A percentile compares a stretch with the other conserved stretches of the same genome.
phyloP scores from a whole-genome alignment of 768 basidiomycete species.

The Lentinula sp. region DNA sequence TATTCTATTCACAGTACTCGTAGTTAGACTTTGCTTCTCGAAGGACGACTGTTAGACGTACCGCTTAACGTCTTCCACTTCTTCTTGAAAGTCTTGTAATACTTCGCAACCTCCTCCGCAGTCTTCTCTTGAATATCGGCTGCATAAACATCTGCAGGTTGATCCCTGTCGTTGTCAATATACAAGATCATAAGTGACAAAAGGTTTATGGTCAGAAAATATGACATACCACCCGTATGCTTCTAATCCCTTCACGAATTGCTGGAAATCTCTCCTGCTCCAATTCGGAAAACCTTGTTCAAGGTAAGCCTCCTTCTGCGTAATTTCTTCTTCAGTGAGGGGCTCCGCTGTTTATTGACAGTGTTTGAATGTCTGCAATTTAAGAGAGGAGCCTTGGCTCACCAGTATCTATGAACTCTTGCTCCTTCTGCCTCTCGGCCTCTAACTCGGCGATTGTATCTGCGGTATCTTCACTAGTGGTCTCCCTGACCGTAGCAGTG shows the following conservation, averaged over 20 bases:
- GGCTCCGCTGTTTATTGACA: conserved; percentile 59
- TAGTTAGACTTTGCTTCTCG: neutral
- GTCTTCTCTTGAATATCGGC: conserved; percentile 83
- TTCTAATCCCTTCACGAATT: conserved; percentile 77
- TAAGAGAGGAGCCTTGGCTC: conserved; percentile 1
- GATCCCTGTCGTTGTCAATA: conserved; percentile 38
- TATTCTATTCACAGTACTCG: conserved; percentile 42
- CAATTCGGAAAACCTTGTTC: conserved; percentile 83
- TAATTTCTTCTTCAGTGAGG: conserved; percentile 81
- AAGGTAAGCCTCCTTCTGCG: conserved; percentile 72
- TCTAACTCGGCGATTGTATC: conserved; percentile 61
- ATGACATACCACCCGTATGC: conserved; percentile 67
- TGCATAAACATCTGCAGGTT: conserved; percentile 63
- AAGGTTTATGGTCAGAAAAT: neutral
- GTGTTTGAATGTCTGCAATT: neutral
- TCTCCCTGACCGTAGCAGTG: conserved; percentile 54
- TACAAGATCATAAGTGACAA: neutral
- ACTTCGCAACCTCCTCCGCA: conserved; percentile 67
- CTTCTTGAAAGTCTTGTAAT: conserved; percentile 82
- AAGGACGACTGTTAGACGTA: conserved; percentile 21
- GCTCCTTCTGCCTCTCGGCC: conserved; percentile 70
- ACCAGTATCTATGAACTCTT: conserved; percentile 88
- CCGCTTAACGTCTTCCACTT: conserved; percentile 84
- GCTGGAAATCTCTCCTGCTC: conserved; percentile 92
- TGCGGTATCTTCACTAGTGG: conserved; percentile 69